Percentiles rank a stretch among this genome's conserved stretches.
phyloP scores from a whole-genome alignment of 768 basidiomycete genomes.

The Boletus reticulatus region DNA sequence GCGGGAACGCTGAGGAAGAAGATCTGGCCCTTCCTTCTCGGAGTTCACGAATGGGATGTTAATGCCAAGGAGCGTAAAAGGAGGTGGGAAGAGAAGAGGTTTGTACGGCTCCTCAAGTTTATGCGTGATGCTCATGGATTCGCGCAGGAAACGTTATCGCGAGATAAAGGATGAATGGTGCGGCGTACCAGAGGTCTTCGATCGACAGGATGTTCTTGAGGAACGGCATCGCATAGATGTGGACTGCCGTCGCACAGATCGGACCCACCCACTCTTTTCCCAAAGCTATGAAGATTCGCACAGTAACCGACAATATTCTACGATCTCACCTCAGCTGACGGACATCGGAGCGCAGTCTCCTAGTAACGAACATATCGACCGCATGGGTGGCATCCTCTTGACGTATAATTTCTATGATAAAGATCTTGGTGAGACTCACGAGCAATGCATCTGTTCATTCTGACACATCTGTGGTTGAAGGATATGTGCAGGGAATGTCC shows the following conservation, averaged over 20 bases:
- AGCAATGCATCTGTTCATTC: not conserved
- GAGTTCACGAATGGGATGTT: conserved; percentile 78
- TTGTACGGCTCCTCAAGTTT: conserved; percentile 13
- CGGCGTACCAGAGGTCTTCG: conserved; percentile 77
- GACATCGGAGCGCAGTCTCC: conserved; percentile 88
- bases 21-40: conserved; percentile 90
- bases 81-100: conserved; percentile 67
- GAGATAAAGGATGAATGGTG: conserved; percentile 79
- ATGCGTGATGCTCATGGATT: conserved; percentile 7
- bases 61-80: conserved; percentile 57
- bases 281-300: conserved; percentile 36
- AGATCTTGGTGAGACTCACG: conserved; percentile 63
- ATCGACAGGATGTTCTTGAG: conserved; percentile 77
- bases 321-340: conserved; percentile 68
- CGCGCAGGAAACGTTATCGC: conserved; percentile 63
- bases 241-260: conserved; percentile 94
- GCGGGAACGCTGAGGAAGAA: conserved; percentile 59
- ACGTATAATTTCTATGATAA: conserved; percentile 92
- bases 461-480: conserved; percentile 38
- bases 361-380: conserved; percentile 88
- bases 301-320: conserved; percentile 53
- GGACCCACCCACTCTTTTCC: conserved; percentile 88
- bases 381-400: conserved; percentile 80
- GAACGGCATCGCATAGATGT: conserved; percentile 95
- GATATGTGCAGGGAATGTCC: conserved; percentile 99